Base-by-base conservation (phyloP, 169 alveolate species). In the Plasmodium yoelii region DNA sequence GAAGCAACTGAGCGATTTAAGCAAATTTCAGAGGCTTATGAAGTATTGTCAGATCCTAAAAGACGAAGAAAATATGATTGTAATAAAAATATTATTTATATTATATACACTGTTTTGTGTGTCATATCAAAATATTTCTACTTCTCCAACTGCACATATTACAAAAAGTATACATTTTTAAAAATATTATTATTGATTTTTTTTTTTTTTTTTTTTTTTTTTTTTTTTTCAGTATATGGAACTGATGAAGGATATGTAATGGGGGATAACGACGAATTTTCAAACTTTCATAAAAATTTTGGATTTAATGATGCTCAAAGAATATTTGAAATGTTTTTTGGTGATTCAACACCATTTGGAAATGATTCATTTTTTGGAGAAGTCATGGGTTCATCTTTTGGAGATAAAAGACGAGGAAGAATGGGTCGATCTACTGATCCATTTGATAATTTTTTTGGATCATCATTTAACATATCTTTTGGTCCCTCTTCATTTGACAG, bases 1-100 rank as follows among this genome's bases (percentile, higher is more conserved):
- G 84, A 73, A 34, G 94, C 94, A 2, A 88, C 95, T 24, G 95
- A 93, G 55, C 90, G 74, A 80, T 93, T 90, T 77, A 89, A 93
- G 56, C 88, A 91, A 42, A 87, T 93, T 60, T 87, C 95, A 26
- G 87, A 63, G 47, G 95, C 95, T n/a, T 93, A 93, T 70, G 94
- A 88, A 47, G 93, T 86, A n/a, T 64, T 93, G 42, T 93, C 95
- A 15, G 94, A 93, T 61, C 92, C 93, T 22, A 70, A 77, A 68
- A 93, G 91, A 44, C 56, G 95, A 34, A 57, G 75, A 56, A 88
- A 75, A 61, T 93, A 93, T 39, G 95, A 93, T 24, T 34, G 95
- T 93, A 88, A 39, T 77, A 53, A 26, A 15, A n/a, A 15, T n/a
- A 24, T 12, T 12, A 15, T 39, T 42, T 63, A 34, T 10, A 24